These are phyloP conservation scores for Podosphaera fusca DNA, from an alignment of 2,329 filamentous ascomycete genomes.

Conservation along the genomic window DNA sequence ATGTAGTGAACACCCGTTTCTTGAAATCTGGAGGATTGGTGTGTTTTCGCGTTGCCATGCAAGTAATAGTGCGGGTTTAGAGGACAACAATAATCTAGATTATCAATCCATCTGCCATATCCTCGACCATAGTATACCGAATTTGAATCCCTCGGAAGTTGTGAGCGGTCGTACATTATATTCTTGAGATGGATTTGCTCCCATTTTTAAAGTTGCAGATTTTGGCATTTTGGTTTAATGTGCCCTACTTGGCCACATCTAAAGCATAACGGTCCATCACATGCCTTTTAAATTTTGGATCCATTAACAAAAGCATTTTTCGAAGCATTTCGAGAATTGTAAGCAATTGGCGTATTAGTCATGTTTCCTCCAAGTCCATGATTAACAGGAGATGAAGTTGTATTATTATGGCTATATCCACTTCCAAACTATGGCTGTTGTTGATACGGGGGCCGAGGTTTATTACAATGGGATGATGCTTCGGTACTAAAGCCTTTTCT, in stretches of 20 bases:
- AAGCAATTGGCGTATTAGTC: background rate
- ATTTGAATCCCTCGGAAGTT: background rate
- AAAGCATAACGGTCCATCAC: background rate
- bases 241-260: background rate
- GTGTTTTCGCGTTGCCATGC: background rate
- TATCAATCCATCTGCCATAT: background rate
- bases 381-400: background rate
- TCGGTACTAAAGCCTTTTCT: background rate
- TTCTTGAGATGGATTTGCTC: background rate
- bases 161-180: background rate
- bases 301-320: slow-evolving; percentile 1
- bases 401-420: background rate
- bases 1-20: background rate
- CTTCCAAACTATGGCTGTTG: background rate
- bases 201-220: background rate
- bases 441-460: background rate
- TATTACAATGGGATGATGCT: background rate
- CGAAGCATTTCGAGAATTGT: background rate
- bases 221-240: background rate
- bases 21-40: background rate
- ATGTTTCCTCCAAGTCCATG: background rate
- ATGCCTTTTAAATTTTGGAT: background rate
- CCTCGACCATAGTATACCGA: background rate
- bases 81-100: background rate
- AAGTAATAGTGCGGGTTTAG: background rate